These are phyloP conservation scores for Aspergillus fumigatiaffinis DNA, from an alignment of 2,329 filamentous ascomycete genomes.

Conservation along the genomic window DNA sequence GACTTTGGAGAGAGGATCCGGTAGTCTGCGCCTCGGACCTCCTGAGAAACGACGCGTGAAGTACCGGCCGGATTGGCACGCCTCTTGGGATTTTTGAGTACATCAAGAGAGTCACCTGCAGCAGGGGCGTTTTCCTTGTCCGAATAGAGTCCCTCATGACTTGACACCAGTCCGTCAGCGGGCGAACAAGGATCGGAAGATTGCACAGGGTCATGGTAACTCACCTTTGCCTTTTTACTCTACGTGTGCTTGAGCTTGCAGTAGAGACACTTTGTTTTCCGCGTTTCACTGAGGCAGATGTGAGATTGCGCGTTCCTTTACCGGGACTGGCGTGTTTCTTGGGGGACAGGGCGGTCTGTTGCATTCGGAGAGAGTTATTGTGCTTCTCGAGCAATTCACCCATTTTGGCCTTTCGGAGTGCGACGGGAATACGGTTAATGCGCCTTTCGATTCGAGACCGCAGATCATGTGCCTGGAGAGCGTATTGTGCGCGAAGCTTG, in stretches of 20 bases:
- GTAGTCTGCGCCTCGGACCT: constrained; percentile 45
- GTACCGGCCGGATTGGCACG: constrained; percentile 43
- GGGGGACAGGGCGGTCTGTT: constrained; percentile 26
- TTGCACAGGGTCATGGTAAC: constrained; percentile 3
- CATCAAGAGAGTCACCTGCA: constrained; percentile 39
- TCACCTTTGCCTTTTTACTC: constrained; percentile 32
- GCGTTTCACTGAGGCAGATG: constrained; percentile 27
- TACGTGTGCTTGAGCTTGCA: constrained; percentile 25
- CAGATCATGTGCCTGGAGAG: constrained; percentile 79
- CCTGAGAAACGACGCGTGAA: constrained; percentile 42
- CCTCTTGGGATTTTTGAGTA: constrained; percentile 68
- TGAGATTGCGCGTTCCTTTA: constrained; percentile 26
- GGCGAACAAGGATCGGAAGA: background rate
- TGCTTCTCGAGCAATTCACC: constrained; percentile 67
- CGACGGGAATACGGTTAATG: constrained; percentile 82
- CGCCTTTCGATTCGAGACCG: constrained; percentile 85
- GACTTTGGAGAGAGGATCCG: constrained; percentile 77
- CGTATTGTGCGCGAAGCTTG: constrained; percentile 83
- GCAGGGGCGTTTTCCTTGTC: constrained; percentile 71
- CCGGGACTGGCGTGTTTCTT: constrained; percentile 28
- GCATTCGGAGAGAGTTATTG: constrained; percentile 20
- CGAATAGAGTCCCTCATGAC: constrained; percentile 58
- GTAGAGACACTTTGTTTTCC: constrained; percentile 25
- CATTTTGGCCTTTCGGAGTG: constrained; percentile 75
- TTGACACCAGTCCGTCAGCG: constrained; percentile 33